Conservation (phyloP, 495 filamentous ascomycete species). For the Patellaria atrata region DNA sequence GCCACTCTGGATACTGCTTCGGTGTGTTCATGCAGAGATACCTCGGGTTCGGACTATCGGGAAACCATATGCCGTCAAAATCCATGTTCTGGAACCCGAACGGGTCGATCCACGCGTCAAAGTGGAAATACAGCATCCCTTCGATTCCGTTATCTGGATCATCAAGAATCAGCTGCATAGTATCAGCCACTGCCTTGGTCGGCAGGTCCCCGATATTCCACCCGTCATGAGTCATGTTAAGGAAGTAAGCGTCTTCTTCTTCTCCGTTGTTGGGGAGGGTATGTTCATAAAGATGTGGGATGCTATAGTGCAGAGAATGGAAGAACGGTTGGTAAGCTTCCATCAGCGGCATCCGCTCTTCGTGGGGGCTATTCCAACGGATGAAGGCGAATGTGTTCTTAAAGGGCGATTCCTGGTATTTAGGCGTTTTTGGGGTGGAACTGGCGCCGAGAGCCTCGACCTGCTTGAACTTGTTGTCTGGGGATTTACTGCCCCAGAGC, state of each 20-base stretch:
- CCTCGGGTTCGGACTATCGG: conserved; percentile 7
- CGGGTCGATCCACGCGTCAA: conserved; percentile 20
- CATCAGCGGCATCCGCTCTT: too few relatives aligned
- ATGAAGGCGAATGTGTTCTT: conserved; percentile 18
- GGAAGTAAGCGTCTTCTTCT: too few relatives aligned
- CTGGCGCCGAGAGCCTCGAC: conserved; percentile 7
- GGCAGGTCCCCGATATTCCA: conserved; percentile 3
- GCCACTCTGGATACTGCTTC: too few relatives aligned
- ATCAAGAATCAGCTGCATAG: conserved; percentile 19
- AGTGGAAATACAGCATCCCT: conserved; percentile 19
- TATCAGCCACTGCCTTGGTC: conserved; percentile 14
- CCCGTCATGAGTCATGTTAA: conserved; percentile 16
- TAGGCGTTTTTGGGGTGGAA: conserved; percentile 4
- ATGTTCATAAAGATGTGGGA: conserved; percentile 3
- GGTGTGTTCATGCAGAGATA: conserved; percentile 15
- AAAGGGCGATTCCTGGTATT: conserved; percentile 12
- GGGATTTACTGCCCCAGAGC: not conserved
- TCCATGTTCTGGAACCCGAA: too few relatives aligned
- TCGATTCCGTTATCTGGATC: too few relatives aligned
- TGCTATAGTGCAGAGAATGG: conserved; percentile 15
- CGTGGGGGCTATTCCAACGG: conserved; percentile 7
- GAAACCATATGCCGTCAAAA: conserved; percentile 16
- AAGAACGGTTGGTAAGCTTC: conserved; percentile 21
- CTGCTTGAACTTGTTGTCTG: conserved; percentile 1
- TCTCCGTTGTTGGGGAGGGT: too few relatives aligned